Conservation (phyloP, 805 yeast genomes). For the Maudiozyma serrabonitensis region DNA sequence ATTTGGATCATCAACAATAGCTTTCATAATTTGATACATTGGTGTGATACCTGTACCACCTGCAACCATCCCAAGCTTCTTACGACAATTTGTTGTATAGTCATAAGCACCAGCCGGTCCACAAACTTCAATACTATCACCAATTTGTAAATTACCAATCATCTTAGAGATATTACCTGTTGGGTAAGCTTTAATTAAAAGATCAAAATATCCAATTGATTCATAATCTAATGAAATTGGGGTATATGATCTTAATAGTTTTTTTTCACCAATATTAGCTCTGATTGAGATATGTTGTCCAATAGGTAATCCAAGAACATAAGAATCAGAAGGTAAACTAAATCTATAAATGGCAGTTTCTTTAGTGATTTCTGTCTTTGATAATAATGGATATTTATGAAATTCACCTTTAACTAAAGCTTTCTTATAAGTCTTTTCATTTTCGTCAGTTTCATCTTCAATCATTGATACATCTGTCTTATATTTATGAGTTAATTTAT, state of each 20-base stretch:
- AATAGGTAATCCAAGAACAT: slow-evolving; percentile 77
- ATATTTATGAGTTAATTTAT: slow-evolving; percentile 1
- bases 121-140: slow-evolving; percentile 66
- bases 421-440: slow-evolving; percentile 11
- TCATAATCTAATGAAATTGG: slow-evolving; percentile 73
- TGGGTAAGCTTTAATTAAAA: slow-evolving; percentile 78
- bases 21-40: slow-evolving; percentile 85
- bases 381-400: slow-evolving; percentile 70
- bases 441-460: not conserved
- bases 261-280: slow-evolving; percentile 69
- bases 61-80: slow-evolving; percentile 77
- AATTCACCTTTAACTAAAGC: slow-evolving; percentile 59
- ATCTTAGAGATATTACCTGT: slow-evolving; percentile 73
- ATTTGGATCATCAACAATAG: slow-evolving; percentile 63
- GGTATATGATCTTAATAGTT: slow-evolving; percentile 77
- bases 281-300: slow-evolving; percentile 88
- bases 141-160: slow-evolving; percentile 63
- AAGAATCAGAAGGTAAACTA: slow-evolving; percentile 65
- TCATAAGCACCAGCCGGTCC: slow-evolving; percentile 90
- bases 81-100: slow-evolving; percentile 70
- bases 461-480: not conserved
- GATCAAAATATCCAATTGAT: slow-evolving; percentile 71
- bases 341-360: slow-evolving; percentile 79
- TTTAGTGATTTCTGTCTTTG: slow-evolving; percentile 66
- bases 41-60: slow-evolving; percentile 98